Evolutionary conservation across 2,329 filamentous ascomycete genomes (phyloP).

Genomic region (Paraconiothyrium brasiliense): DNA sequence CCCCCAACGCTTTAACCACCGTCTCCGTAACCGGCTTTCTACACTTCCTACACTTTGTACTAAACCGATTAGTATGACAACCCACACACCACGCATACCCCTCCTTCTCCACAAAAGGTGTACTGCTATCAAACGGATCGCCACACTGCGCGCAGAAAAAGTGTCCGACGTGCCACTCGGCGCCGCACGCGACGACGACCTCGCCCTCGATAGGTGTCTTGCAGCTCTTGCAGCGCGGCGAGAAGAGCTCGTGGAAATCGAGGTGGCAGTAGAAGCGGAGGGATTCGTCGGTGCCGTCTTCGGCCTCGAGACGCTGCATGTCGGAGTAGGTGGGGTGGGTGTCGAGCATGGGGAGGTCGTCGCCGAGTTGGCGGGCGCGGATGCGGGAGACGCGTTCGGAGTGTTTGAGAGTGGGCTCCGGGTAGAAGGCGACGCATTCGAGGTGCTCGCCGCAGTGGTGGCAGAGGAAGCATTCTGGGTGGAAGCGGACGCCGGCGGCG

Average conservation of each 20-base stretch:
- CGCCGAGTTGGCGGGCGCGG: constrained; percentile 64
- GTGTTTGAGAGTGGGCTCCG: constrained; percentile 80
- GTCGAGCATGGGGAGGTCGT: constrained; percentile 57
- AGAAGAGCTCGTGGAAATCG: constrained; percentile 97
- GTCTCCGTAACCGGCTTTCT: constrained; percentile 85
- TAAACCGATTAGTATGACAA: constrained; percentile 91
- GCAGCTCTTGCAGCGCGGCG: constrained; percentile 93
- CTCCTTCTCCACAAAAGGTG: constrained; percentile 95
- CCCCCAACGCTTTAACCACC: constrained; percentile 87
- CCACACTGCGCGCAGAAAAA: constrained; percentile 99
- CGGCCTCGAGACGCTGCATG: constrained; percentile 62
- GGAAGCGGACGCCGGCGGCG: constrained; percentile 83
- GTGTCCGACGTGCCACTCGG: constrained; percentile 97
- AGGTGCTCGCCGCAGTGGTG: constrained; percentile 86
- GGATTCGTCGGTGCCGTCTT: constrained; percentile 70
- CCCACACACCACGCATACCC: constrained; percentile 96
- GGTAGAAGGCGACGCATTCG: constrained; percentile 95
- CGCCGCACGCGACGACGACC: constrained; percentile 89
- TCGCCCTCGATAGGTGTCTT: constrained; percentile 96
- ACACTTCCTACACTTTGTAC: constrained; percentile 88
- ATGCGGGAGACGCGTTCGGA: constrained; percentile 78
- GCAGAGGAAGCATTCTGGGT: constrained; percentile 92
- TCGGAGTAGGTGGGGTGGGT: constrained; percentile 64
- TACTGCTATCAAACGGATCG: constrained; percentile 72
- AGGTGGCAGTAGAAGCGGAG: constrained; percentile 95